phyloP scores from a whole-genome alignment of 768 basidiomycete species.

The Leccinum pellstonianum region DNA sequence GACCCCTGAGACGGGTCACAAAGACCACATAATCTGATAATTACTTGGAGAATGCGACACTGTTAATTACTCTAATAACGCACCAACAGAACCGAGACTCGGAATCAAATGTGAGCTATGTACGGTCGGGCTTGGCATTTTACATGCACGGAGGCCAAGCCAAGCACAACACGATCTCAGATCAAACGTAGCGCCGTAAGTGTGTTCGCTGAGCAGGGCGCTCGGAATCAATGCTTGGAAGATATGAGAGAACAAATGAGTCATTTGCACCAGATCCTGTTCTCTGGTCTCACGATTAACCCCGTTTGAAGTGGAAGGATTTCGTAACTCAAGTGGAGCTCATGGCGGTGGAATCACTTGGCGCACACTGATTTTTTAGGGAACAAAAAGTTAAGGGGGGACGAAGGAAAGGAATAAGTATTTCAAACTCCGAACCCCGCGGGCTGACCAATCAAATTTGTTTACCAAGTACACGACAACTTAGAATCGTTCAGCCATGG shows the following conservation, averaged over 20 bases:
- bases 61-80: no score
- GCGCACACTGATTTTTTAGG: no score
- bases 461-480: background rate
- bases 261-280: background rate
- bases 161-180: background rate
- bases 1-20: background rate
- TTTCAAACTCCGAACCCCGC: constrained; percentile 25
- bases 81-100: background rate
- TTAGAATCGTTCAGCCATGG: constrained; percentile 35
- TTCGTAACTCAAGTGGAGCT: background rate
- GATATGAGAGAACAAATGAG: background rate
- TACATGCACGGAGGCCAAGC: background rate
- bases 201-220: no score
- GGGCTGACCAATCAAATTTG: constrained; percentile 18
- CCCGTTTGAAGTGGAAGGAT: background rate
- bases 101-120: background rate
- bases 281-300: background rate
- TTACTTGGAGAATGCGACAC: no score
- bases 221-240: background rate
- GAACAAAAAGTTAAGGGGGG: no score
- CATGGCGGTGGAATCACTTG: background rate
- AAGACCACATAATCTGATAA: background rate
- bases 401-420: background rate
- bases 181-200: background rate
- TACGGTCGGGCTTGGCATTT: background rate